A percentile compares a stretch with the other conserved stretches of the same genome.
Evolutionary conservation across 768 basidiomycete genomes (phyloP).

Genomic region (Melanogaster broomeanus): DNA sequence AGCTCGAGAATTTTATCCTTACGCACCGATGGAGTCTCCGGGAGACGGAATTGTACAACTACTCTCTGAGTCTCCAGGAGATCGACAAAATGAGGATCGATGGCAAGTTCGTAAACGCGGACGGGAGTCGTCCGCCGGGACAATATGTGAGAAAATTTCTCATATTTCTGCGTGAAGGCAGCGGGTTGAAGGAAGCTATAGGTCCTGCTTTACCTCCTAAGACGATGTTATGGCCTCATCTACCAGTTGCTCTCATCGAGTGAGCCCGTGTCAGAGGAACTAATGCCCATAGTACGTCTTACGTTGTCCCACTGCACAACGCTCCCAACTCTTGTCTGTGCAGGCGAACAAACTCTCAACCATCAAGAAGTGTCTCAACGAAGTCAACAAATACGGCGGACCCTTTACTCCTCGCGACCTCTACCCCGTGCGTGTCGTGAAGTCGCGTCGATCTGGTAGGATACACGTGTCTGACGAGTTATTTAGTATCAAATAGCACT

Average conservation of each 20-base stretch:
- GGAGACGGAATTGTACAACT: conserved; percentile 94
- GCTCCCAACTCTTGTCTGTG: neutral
- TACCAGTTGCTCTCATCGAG: conserved; percentile 91
- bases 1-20: conserved; percentile 88
- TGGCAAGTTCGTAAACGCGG: conserved; percentile 94
- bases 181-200: conserved; percentile 28
- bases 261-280: conserved; percentile 96
- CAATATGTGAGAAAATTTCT: conserved; percentile 74
- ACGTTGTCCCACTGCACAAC: neutral
- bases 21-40: conserved; percentile 97
- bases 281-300: conserved; percentile 86
- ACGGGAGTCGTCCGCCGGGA: conserved; percentile 88
- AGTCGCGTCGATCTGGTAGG: neutral
- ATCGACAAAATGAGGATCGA: conserved; percentile 97
- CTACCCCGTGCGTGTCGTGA: conserved; percentile 70
- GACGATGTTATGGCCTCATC: conserved; percentile 95
- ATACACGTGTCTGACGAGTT: conserved; percentile 3
- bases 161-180: neutral
- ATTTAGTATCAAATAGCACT: conserved; percentile 87
- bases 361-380: conserved; percentile 95
- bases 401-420: conserved; percentile 90
- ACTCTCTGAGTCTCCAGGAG: conserved; percentile 89
- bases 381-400: conserved; percentile 93
- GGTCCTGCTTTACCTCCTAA: conserved; percentile 90
- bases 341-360: conserved; percentile 97